These are phyloP conservation scores for Fallopia convolvulus DNA, from an alignment of 148 eudicot genomes.

Conservation along the genomic window DNA sequence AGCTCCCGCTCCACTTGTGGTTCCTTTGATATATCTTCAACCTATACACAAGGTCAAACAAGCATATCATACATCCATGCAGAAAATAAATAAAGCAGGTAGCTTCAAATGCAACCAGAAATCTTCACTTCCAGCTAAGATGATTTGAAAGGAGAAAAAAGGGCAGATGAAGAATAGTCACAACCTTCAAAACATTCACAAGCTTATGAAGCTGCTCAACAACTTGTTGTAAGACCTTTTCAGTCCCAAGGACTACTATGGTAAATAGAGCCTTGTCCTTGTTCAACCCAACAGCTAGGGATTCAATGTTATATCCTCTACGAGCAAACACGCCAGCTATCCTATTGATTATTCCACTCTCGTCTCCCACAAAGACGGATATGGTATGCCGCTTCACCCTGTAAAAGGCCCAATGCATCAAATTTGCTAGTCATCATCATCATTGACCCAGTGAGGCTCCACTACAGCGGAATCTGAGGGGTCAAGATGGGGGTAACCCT, in stretches of 20 bases:
- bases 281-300: conserved; percentile 94
- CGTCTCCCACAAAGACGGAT: conserved; percentile 93
- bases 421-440: no score
- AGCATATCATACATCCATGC: background rate
- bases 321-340: conserved; percentile 92
- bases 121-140: background rate
- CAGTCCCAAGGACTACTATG: conserved; percentile 85
- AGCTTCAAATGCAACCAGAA: background rate
- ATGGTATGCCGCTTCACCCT: conserved; percentile 79
- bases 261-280: conserved; percentile 90
- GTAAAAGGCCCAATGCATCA: conserved; percentile 4
- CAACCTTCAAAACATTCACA: conserved; percentile 78
- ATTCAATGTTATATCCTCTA: conserved; percentile 92
- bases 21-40: conserved; percentile 78
- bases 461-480: no score
- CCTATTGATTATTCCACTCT: conserved; percentile 88
- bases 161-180: background rate
- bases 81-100: background rate
- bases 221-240: conserved; percentile 73
- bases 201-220: conserved; percentile 91
- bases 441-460: no score
- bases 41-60: conserved; percentile 23
- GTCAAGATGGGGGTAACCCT: no score
- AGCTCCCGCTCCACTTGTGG: conserved; percentile 92
- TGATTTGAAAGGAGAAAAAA: background rate